phyloP scores from a whole-genome alignment of 1,284 basidiomycete genomes.

The Anthracocystis panici-leucophaei region DNA sequence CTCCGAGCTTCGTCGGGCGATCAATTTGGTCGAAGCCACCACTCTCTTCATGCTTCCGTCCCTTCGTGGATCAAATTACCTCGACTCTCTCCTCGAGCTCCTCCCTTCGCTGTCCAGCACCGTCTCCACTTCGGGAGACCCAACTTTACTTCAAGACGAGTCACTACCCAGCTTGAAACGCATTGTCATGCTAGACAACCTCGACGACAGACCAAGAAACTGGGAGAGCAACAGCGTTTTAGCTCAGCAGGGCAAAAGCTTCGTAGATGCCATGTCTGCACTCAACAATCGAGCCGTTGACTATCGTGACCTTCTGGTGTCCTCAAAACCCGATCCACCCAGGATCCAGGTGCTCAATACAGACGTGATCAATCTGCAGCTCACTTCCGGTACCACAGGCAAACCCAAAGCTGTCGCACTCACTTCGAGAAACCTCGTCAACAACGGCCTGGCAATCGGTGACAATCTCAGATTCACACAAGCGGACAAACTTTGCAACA shows the following conservation, averaged over 20 bases:
- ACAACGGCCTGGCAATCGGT: conserved; percentile 80
- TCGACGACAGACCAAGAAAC: conserved; percentile 56
- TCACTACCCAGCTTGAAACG: conserved; percentile 77
- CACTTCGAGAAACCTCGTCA: conserved; percentile 77
- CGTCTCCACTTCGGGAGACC: conserved; percentile 50
- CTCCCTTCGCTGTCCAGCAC: conserved; percentile 77
- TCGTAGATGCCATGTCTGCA: conserved; percentile 42
- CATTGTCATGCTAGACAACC: conserved; percentile 79
- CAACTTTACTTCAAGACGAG: conserved; percentile 73
- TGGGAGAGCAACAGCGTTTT: conserved; percentile 58
- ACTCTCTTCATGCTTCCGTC: conserved; percentile 80
- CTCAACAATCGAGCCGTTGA: conserved; percentile 42
- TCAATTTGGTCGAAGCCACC: conserved; percentile 78
- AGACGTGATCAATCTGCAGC: conserved; percentile 80
- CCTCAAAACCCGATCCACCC: conserved; percentile 75
- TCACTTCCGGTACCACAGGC: conserved; percentile 49
- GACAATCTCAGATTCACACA: conserved; percentile 75
- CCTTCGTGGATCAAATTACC: conserved; percentile 61
- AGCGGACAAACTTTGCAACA: conserved; percentile 50
- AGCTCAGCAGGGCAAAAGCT: conserved; percentile 41
- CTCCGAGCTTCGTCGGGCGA: conserved; percentile 76
- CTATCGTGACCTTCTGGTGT: conserved; percentile 55
- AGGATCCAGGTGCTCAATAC: conserved; percentile 72
- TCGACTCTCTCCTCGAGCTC: conserved; percentile 72
- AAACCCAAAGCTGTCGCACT: conserved; percentile 60